A percentile compares a stretch with the other conserved stretches of the same genome.
Evolutionary conservation across 1,284 basidiomycete genomes (phyloP).

Genomic region (Pterulicium gracile): DNA sequence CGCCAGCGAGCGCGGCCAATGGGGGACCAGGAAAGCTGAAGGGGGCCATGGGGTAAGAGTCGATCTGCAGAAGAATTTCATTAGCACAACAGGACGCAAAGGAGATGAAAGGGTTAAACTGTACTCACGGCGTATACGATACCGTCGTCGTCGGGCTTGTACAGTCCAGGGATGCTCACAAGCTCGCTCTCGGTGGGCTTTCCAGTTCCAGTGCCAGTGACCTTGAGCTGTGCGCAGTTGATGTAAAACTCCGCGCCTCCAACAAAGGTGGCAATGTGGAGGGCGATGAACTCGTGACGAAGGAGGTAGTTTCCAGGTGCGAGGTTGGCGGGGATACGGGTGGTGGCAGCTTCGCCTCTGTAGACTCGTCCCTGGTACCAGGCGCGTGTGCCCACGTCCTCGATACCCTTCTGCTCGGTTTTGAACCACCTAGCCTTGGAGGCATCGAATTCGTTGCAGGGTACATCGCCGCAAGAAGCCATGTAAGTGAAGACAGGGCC

Average conservation of each 20-base stretch:
- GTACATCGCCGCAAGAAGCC: slow-evolving; percentile 32
- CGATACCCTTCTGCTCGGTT: slow-evolving; percentile 12
- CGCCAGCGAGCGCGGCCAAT: slow-evolving; percentile 29
- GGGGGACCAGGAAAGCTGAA: slow-evolving; percentile 44
- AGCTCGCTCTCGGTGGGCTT: slow-evolving; percentile 20
- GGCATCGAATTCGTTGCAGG: slow-evolving; percentile 37
- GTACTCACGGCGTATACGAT: slow-evolving; percentile 16
- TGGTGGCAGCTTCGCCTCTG: slow-evolving; percentile 18
- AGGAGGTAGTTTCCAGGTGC: slow-evolving; percentile 39
- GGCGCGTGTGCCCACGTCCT: slow-evolving; percentile 10
- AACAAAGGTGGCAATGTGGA: slow-evolving; percentile 30
- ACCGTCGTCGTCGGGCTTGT: slow-evolving; percentile 34
- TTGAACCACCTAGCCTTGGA: slow-evolving; percentile 49
- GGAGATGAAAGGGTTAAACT: slow-evolving; percentile 6
- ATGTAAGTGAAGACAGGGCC: slow-evolving; percentile 49
- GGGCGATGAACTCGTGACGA: slow-evolving; percentile 42
- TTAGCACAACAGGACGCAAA: no score
- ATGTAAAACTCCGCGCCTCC: slow-evolving; percentile 51
- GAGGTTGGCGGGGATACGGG: slow-evolving; percentile 34
- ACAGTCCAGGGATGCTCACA: slow-evolving; percentile 38
- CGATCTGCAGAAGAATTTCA: slow-evolving; percentile 15
- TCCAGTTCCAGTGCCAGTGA: slow-evolving; percentile 28
- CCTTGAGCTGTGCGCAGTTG: slow-evolving; percentile 36
- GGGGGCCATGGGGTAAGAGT: slow-evolving; percentile 17
- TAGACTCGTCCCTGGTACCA: slow-evolving; percentile 11